Conservation (phyloP, 2,329 filamentous ascomycete species). For the Colletotrichum sublineola region DNA sequence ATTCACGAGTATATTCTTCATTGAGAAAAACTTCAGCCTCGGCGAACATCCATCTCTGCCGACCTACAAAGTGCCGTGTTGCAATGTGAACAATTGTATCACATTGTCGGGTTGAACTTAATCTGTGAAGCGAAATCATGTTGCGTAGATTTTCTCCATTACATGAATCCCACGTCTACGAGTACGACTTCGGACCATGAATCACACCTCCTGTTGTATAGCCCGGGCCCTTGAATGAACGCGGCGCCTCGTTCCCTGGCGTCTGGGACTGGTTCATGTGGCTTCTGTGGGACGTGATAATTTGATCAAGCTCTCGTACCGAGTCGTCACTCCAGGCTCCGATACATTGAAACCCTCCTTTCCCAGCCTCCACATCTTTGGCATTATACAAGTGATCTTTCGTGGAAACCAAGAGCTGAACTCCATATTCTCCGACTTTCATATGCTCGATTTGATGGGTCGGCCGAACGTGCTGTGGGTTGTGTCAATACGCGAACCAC, state of each 20-base stretch:
- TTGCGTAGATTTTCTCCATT: too few relatives aligned
- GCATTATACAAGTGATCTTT: slow-evolving; percentile 1
- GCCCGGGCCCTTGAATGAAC: neutral
- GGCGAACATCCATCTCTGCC: too few relatives aligned
- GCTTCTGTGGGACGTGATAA: neutral
- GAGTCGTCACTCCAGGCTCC: neutral
- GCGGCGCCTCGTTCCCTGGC: neutral
- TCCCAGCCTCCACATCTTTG: slow-evolving; percentile 3
- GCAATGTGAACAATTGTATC: too few relatives aligned
- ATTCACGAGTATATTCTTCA: too few relatives aligned
- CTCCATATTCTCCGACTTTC: neutral
- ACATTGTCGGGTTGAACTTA: too few relatives aligned
- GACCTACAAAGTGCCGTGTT: too few relatives aligned
- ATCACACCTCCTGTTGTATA: neutral
- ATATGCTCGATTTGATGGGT: neutral
- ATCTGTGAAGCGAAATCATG: too few relatives aligned
- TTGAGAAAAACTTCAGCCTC: too few relatives aligned
- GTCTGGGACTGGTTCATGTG: neutral
- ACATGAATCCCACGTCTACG: too few relatives aligned
- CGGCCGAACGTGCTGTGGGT: neutral
- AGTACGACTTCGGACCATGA: neutral
- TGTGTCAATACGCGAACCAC: neutral
- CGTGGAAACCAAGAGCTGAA: neutral
- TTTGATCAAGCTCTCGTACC: neutral
- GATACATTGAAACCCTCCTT: neutral